Conservation (phyloP, 495 filamentous ascomycete species). For the Cetradonia linearis region DNA sequence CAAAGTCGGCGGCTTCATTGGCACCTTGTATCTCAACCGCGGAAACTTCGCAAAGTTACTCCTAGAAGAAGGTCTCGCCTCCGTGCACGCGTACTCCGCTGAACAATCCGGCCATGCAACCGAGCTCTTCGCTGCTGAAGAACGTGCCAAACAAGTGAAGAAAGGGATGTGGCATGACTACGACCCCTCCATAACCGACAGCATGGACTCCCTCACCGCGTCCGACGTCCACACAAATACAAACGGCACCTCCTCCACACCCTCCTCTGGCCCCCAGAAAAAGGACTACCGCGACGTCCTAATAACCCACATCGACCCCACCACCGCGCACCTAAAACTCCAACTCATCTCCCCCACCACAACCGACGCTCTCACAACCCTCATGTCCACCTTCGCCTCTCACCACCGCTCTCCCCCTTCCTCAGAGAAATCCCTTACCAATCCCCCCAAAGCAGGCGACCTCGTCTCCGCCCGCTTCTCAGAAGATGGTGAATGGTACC, state of each 20-base stretch:
- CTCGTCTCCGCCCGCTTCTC: constrained; percentile 82
- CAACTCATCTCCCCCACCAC: constrained; percentile 80
- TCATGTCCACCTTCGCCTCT: constrained; percentile 80
- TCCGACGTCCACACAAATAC: constrained; percentile 32
- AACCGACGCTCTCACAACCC: constrained; percentile 55
- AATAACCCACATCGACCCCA: constrained; percentile 74
- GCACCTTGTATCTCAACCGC: constrained; percentile 83
- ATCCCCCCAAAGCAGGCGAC: constrained; percentile 81
- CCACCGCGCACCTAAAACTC: constrained; percentile 66
- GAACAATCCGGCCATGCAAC: constrained; percentile 84
- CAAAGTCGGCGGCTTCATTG: constrained; percentile 95
- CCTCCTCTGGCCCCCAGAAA: constrained; percentile 40
- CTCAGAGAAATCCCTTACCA: constrained; percentile 60
- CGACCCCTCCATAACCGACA: constrained; percentile 69
- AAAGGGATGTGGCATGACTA: constrained; percentile 91
- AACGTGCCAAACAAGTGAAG: constrained; percentile 72
- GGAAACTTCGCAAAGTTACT: constrained; percentile 93
- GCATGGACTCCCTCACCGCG: constrained; percentile 38
- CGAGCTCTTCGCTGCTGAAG: constrained; percentile 80
- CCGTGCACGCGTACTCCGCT: constrained; percentile 86
- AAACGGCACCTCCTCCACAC: constrained; percentile 39
- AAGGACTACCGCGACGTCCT: constrained; percentile 88
- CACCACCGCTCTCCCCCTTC: constrained; percentile 67
- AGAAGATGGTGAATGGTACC: constrained; percentile 87
- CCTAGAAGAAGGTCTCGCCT: constrained; percentile 86